Evolutionary conservation across 106 monocot genomes (phyloP).

Genomic region (Platanthera guangdongensis): DNA sequence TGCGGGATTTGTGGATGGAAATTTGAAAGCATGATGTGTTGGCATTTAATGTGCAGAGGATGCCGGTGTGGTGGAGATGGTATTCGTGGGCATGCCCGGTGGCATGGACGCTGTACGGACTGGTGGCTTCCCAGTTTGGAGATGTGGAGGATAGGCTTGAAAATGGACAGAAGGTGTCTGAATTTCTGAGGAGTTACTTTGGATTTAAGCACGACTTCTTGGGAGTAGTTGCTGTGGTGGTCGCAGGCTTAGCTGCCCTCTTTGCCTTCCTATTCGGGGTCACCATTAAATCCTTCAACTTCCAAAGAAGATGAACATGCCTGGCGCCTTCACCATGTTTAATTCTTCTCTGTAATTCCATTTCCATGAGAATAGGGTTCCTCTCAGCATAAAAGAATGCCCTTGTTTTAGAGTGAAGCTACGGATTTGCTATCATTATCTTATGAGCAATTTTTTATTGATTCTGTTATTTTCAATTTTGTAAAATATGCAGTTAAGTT

Average conservation of each 20-base stretch:
- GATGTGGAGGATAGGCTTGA: slow-evolving; percentile 17
- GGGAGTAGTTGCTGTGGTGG: slow-evolving; percentile 27
- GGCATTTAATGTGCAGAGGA: slow-evolving; percentile 18
- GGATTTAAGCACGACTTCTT: slow-evolving; percentile 39
- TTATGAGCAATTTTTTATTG: not conserved
- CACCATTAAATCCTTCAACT: slow-evolving; percentile 35
- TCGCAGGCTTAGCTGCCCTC: slow-evolving; percentile 21
- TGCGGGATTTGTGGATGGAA: not conserved
- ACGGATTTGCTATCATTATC: not conserved
- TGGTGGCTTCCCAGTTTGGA: slow-evolving; percentile 42
- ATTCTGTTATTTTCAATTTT: not conserved
- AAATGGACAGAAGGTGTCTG: not conserved
- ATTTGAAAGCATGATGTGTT: not conserved
- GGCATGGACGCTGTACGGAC: slow-evolving; percentile 4
- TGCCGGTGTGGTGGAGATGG: slow-evolving; percentile 70
- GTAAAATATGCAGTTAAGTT: not conserved
- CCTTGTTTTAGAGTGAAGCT: not conserved
- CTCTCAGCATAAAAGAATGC: not conserved
- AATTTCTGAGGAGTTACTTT: slow-evolving; percentile 37
- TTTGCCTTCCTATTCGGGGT: slow-evolving; percentile 42
- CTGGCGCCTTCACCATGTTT: not conserved
- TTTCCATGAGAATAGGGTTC: not conserved
- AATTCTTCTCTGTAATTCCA: not conserved
- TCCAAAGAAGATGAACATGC: slow-evolving; percentile 28
- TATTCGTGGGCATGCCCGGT: slow-evolving; percentile 45